Percentiles rank a stretch among this genome's conserved stretches.
phyloP scores from a whole-genome alignment of 495 filamentous ascomycete species.

The Neurospora sublineolata region DNA sequence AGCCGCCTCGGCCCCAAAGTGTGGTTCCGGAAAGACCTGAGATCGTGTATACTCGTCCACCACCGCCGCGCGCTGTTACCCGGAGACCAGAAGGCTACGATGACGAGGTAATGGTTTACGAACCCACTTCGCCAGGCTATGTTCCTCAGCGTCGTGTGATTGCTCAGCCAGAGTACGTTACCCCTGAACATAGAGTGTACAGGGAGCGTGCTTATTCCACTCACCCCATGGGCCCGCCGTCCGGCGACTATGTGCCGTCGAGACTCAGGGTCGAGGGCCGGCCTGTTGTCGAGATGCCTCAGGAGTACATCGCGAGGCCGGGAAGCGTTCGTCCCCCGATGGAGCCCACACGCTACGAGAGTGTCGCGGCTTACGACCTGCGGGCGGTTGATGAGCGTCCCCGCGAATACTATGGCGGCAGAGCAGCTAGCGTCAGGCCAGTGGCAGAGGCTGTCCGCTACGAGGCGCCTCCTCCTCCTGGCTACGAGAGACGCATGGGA shows the following conservation, averaged over 20 bases:
- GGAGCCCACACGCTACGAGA: conserved; percentile 9
- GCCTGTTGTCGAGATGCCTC: conserved; percentile 25
- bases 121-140: conserved; percentile 27
- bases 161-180: conserved; percentile 41
- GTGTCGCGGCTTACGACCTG: conserved; percentile 15
- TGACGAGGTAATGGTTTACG: conserved; percentile 37
- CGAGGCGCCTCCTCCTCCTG: conserved; percentile 27
- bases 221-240: conserved; percentile 27
- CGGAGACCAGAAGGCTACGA: conserved; percentile 38
- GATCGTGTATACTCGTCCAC: conserved; percentile 32
- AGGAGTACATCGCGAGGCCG: conserved; percentile 44
- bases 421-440: conserved; percentile 48
- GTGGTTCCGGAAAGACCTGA: conserved; percentile 35
- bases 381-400: conserved; percentile 26
- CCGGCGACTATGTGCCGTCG: conserved; percentile 32
- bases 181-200: conserved; percentile 34
- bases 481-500: conserved; percentile 38
- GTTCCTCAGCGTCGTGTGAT: conserved; percentile 36
- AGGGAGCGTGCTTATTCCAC: conserved; percentile 39
- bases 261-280: conserved; percentile 24
- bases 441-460: conserved; percentile 36
- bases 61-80: conserved; percentile 37
- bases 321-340: conserved; percentile 43
- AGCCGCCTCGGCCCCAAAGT: conserved; percentile 37
- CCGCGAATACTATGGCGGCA: conserved; percentile 35